Percentiles rank a stretch among this genome's conserved stretches.
Evolutionary conservation across 2,329 filamentous ascomycete genomes (phyloP).

Genomic region (Cercospora sp.): DNA sequence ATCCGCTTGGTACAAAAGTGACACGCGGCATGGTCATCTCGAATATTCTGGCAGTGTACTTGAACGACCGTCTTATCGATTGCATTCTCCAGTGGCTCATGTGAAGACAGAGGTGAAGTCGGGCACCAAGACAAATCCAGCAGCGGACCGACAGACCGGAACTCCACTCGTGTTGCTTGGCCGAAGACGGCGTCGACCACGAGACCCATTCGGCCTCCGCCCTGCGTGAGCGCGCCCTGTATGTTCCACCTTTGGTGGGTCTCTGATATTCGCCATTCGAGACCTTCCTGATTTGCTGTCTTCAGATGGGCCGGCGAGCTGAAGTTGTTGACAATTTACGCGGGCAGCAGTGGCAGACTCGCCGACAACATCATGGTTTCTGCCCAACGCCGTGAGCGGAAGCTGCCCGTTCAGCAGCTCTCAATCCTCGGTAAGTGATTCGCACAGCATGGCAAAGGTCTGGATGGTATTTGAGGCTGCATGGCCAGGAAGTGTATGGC

Average conservation of each 20-base stretch:
- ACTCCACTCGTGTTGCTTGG: not conserved
- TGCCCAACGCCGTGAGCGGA: conserved; percentile 42
- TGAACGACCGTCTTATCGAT: not conserved
- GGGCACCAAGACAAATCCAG: not conserved
- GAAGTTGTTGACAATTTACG: not conserved
- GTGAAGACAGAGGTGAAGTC: not conserved
- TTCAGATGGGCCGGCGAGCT: conserved; percentile 1
- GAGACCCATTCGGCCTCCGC: not conserved
- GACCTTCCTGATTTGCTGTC: not conserved
- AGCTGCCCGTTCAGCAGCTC: conserved; percentile 75
- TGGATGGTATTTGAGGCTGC: not conserved
- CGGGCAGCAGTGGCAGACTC: not conserved
- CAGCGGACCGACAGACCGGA: not conserved
- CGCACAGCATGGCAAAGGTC: not conserved
- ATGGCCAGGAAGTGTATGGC: not conserved
- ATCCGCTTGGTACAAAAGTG: not conserved
- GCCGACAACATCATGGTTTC: conserved; percentile 21
- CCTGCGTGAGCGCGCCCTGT: not conserved
- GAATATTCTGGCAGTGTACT: not conserved
- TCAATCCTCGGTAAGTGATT: conserved; percentile 65
- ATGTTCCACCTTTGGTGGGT: not conserved
- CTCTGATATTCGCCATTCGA: not conserved
- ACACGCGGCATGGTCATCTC: not conserved
- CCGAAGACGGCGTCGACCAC: conserved; percentile 4
- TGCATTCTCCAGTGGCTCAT: not conserved